Evolutionary conservation across 2,329 filamentous ascomycete genomes (phyloP).

Genomic region (Hyphodiscus sp.): DNA sequence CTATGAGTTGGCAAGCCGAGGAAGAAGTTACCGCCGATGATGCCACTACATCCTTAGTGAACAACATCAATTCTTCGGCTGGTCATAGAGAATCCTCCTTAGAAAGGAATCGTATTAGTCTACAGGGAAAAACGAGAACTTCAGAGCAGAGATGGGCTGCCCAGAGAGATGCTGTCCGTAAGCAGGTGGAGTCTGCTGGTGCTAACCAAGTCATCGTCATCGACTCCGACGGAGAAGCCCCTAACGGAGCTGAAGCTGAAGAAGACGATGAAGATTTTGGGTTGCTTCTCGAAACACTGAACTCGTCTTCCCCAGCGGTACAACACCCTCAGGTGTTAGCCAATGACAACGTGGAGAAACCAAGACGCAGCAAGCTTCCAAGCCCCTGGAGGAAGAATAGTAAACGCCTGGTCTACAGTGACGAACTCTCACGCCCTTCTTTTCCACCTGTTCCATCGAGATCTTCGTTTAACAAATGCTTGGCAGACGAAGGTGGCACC

Average conservation of each 20-base stretch:
- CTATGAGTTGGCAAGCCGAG: slow-evolving; percentile 27
- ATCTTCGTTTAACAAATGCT: neutral
- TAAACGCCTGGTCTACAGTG: slow-evolving; percentile 26
- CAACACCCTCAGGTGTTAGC: slow-evolving; percentile 7
- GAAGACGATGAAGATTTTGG: slow-evolving; percentile 27
- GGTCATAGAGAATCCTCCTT: neutral
- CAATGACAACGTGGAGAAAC: slow-evolving; percentile 15
- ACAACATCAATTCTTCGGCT: slow-evolving; percentile 4
- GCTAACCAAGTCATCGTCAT: slow-evolving; percentile 21
- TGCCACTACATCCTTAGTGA: slow-evolving; percentile 1
- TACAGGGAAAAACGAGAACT: neutral
- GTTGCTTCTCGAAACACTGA: slow-evolving; percentile 28
- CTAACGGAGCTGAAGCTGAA: slow-evolving; percentile 4
- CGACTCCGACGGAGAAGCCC: slow-evolving; percentile 18
- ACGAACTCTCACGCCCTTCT: slow-evolving; percentile 23
- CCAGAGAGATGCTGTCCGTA: slow-evolving; percentile 22
- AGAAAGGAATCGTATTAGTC: neutral
- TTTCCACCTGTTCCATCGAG: slow-evolving; percentile 4
- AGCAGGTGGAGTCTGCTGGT: slow-evolving; percentile 18
- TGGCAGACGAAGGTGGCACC: slow-evolving; percentile 1
- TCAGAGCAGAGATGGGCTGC: slow-evolving; percentile 20
- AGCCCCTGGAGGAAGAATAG: slow-evolving; percentile 30
- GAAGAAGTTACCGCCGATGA: slow-evolving; percentile 11
- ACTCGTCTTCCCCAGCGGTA: slow-evolving; percentile 26
- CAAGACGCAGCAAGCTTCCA: slow-evolving; percentile 26